Evolutionary conservation across 2,329 filamentous ascomycete species (phyloP), one percentile per base, ranked within the genome.

Genomic region (Ciborinia camelliae): DNA sequence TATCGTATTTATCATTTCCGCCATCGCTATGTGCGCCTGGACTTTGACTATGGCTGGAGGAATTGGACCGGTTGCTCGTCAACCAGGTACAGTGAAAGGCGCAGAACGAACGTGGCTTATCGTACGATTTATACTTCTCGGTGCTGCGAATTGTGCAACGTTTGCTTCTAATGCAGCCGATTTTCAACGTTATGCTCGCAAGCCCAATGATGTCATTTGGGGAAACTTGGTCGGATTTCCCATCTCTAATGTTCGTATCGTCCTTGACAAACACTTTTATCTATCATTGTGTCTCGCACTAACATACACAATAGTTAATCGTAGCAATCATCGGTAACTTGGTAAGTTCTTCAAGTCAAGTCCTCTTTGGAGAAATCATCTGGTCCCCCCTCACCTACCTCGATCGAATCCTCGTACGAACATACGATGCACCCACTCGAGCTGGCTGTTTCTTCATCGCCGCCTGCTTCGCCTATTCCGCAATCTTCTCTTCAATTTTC

Each of bases 401-500:
- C 9, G 76, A 79, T 39, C 72, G 64, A 50, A 69, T 79, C 28
- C 76, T 75, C 66, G 73, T 71, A 7, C 70, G 71, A 9, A 70
- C 73, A 30, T 78, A 78, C 58, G 76, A 75, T 0, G 59, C 72
- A 0, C 73, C 68, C 0, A 79, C 76, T 51, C 73, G 78, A 20
- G 73, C 76, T 8, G 78, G 75, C 0, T 77, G 75, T 53, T 77
- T 78, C 43, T 79, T 81, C 65, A 77, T 80, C 37, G 72, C 79
- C 0, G 73, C 75, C 1, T 76, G 74, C 18, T 79, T 81, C 52
- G 71, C 77, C 0, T 81, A 80, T 65, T 77, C 77, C 4, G 73
- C 76, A 0, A 75, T 82, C 32, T 79, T 81, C 65, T 76, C 71
- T 28, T 71, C 76, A 7, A 80, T 82, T 35, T 78, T 79, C n/a